Evolutionary conservation across 768 basidiomycete genomes (phyloP), one percentile per base, ranked within the genome.

Genomic region (Clavulina sp.): DNA sequence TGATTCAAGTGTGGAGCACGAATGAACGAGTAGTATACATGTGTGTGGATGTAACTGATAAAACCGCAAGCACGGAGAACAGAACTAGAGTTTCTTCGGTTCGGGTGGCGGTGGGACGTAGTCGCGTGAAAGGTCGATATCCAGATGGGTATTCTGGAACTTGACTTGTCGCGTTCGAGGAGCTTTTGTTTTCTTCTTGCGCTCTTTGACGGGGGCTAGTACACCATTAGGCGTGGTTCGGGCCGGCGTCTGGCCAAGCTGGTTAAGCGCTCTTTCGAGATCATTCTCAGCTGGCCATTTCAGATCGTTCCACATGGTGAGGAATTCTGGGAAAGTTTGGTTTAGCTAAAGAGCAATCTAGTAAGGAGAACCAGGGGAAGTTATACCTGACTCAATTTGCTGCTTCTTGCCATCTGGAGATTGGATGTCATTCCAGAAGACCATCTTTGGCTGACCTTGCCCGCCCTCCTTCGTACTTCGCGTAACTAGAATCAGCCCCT

Each of bases 391-490:
- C 66, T 92, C 87, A 3, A 89, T 76, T n/a, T n/a, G n/a, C 56
- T 73, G 72, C 2, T 81, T 82, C 3, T 81, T 84, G 47, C 66
- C 71, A 41, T 84, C 79, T 56, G 83, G 80, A 26, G 70, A 76
- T 1, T 81, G 78, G 54, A 88, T 74, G 64, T 91, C 86, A 57
- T 91, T 91, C 80, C 81, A 89, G 58, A 87, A 88, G 1, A 87
- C 86, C 81, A 58, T 91, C 86, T 61, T 71, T 87, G 77, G 66
- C 91, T 86, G 3, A 89, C 76, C 56, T 73, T 72, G 2, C 80
- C 81, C 84, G 48, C 66, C 71, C 43, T 84, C 79, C 34, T 56
- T 84, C 80, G 74, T 67, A 0, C 84, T 84, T 41, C 88, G 73
- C 18, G 84, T 91, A n/a, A 88, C 83, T 36, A 89, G 72, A 1